Evolutionary conservation across 306 rosid species (phyloP).

Genomic region (Lathyrus oleraceus): DNA sequence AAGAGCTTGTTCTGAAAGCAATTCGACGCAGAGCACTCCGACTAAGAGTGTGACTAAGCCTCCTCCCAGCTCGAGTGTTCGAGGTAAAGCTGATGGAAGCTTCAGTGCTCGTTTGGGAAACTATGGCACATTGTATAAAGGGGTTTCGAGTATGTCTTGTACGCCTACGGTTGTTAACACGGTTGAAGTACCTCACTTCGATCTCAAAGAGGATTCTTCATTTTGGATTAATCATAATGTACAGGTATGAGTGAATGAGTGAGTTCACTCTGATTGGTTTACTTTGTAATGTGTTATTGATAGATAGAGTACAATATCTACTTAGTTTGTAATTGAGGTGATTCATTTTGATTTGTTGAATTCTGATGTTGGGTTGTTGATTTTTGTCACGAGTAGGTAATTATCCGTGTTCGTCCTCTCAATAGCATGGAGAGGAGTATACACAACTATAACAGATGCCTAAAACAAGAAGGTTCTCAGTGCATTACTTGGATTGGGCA

Average conservation of each 20-base stretch:
- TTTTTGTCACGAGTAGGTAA: constrained; percentile 54
- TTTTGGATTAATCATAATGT: constrained; percentile 97
- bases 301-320: neutral
- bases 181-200: constrained; percentile 95
- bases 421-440: constrained; percentile 74
- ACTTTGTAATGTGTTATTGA: neutral
- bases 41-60: constrained; percentile 81
- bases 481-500: constrained; percentile 82
- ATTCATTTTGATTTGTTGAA: neutral
- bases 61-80: constrained; percentile 55
- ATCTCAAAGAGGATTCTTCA: constrained; percentile 88
- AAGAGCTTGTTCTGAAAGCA: constrained; percentile 69
- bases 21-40: constrained; percentile 82
- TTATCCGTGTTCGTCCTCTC: constrained; percentile 93
- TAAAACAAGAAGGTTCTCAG: constrained; percentile 84
- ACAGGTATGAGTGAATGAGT: constrained; percentile 64
- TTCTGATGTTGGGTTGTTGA: constrained; percentile 29
- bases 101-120: constrained; percentile 57
- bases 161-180: constrained; percentile 61
- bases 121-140: constrained; percentile 70
- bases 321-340: neutral
- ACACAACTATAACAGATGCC: constrained; percentile 75
- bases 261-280: neutral
- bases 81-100: constrained; percentile 72
- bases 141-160: constrained; percentile 53